Conservation (phyloP, 768 basidiomycete genomes). For the Russula abietina region DNA sequence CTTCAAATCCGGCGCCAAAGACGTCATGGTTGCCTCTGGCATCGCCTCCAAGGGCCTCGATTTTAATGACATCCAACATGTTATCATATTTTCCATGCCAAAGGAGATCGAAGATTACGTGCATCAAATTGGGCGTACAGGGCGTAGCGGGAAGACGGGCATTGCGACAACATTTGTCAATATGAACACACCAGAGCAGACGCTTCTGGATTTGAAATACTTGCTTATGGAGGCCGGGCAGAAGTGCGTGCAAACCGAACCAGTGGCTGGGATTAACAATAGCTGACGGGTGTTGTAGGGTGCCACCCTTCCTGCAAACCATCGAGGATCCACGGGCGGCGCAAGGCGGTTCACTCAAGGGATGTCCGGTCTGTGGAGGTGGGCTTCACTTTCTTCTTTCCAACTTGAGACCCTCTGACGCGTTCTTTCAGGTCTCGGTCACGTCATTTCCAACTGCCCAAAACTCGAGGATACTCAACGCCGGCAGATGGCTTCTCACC, state of each 20-base stretch:
- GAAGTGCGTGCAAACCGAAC: constrained; percentile 54
- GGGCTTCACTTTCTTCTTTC: constrained; percentile 23
- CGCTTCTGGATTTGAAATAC: constrained; percentile 93
- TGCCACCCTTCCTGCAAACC: constrained; percentile 84
- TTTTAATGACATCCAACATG: constrained; percentile 98
- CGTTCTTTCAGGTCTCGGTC: constrained; percentile 69
- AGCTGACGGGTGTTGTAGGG: constrained; percentile 42
- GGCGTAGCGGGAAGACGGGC: constrained; percentile 95
- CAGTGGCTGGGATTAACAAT: background rate
- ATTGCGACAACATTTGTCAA: constrained; percentile 99
- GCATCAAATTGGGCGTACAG: constrained; percentile 98
- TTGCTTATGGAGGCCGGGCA: constrained; percentile 95
- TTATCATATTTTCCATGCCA: constrained; percentile 99
- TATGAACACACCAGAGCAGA: constrained; percentile 96
- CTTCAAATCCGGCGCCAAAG: constrained; percentile 95
- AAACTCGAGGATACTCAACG: constrained; percentile 93
- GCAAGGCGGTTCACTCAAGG: constrained; percentile 71
- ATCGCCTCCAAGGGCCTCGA: constrained; percentile 98
- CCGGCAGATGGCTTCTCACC: constrained; percentile 83
- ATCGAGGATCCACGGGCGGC: constrained; percentile 87
- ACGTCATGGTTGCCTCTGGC: constrained; percentile 98
- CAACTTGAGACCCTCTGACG: background rate
- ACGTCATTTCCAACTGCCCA: constrained; percentile 90
- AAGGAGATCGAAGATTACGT: constrained; percentile 99
- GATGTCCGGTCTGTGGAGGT: constrained; percentile 97